Base-by-base conservation (phyloP, 2,329 filamentous ascomycete species). In the Xylaria polymorpha region DNA sequence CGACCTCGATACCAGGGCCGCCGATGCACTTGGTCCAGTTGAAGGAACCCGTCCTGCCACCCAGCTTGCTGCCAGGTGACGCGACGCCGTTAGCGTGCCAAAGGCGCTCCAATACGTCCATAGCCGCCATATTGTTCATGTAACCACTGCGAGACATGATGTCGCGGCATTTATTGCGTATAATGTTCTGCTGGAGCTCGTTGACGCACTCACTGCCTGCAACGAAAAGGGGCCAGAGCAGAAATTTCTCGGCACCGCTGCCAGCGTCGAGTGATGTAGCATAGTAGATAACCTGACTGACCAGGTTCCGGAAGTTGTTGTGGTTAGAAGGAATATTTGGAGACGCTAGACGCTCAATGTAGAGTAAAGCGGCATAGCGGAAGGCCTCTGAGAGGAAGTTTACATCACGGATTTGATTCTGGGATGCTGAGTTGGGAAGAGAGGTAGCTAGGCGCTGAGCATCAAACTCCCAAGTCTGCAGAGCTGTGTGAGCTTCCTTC, bases 191-290 rank as follows among this genome's bases (percentile, higher is more conserved):
- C 76, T 97, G 92, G 60, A 90, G 84, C 75, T 92, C 89, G 73
- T 93, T 91, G 71, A 96, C 91, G 75, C 94, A 97, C 82, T 98
- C 95, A 25, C 93, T 94, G 22, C 94, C 94, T 0, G 92, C 90
- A 61, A 98, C 91, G 79, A 98, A 97, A 3, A 98, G 86, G 2
- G 95, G 94, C 95, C 94, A 98, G 9, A 98, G 88, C 10, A 98
- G 83, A 79, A 97, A 97, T 77, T 97, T 97, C 80, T 97, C 92
- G 44, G 91, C 90, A 57, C 86, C 87, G 75, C 88, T 90, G 48
- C 87, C 91, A 3, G 90, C 86, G 70, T 93, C 90, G 44, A 98
- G 89, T 62, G 90, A 91, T 7, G 90, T 91, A 66, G 96, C 92
- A 81, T 97, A 95, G 80, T 90, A 92, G 48, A 98, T 87, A 0